Evolutionary conservation across 495 filamentous ascomycete species (phyloP).

Genomic region (Glonium stellatum): DNA sequence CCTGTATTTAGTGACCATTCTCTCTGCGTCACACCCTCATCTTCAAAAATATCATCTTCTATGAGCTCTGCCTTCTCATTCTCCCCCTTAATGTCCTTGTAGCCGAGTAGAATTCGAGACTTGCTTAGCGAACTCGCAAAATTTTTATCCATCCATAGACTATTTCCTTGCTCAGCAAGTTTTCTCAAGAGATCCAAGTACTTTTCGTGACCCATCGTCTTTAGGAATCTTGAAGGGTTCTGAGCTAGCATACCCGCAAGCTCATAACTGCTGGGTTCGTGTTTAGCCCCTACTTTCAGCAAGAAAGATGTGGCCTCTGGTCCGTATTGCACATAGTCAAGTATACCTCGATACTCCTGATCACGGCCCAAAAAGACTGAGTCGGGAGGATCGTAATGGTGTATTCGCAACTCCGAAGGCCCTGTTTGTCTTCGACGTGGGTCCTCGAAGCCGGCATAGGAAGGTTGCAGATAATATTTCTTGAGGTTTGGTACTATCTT

Average conservation of each 20-base stretch:
- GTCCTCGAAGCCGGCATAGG: conserved; percentile 31
- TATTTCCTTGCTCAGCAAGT: conserved; percentile 60
- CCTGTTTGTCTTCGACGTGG: conserved; percentile 23
- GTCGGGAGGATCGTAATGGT: conserved; percentile 24
- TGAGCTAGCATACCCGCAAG: conserved; percentile 69
- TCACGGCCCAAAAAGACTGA: conserved; percentile 53
- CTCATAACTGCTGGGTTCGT: conserved; percentile 79
- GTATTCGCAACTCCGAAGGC: conserved; percentile 23
- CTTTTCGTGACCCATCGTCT: conserved; percentile 70
- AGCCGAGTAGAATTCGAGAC: conserved; percentile 73
- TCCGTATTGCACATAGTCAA: conserved; percentile 95
- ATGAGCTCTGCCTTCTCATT: conserved; percentile 29
- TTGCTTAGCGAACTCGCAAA: conserved; percentile 68
- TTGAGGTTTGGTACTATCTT: conserved; percentile 61
- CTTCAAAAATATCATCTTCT: conserved; percentile 45
- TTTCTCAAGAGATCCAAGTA: conserved; percentile 75
- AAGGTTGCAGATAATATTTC: conserved; percentile 22
- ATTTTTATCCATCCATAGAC: conserved; percentile 68
- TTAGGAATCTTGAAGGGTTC: conserved; percentile 72
- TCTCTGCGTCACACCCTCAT: conserved; percentile 60
- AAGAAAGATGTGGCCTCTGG: conserved; percentile 81
- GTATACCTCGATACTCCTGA: conserved; percentile 74
- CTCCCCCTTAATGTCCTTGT: conserved; percentile 42
- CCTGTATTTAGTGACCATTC: conserved; percentile 68
- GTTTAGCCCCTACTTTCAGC: conserved; percentile 76